Base-by-base conservation (phyloP, 352 stramenopile genomes). In the Paralagenidium karlingii region DNA sequence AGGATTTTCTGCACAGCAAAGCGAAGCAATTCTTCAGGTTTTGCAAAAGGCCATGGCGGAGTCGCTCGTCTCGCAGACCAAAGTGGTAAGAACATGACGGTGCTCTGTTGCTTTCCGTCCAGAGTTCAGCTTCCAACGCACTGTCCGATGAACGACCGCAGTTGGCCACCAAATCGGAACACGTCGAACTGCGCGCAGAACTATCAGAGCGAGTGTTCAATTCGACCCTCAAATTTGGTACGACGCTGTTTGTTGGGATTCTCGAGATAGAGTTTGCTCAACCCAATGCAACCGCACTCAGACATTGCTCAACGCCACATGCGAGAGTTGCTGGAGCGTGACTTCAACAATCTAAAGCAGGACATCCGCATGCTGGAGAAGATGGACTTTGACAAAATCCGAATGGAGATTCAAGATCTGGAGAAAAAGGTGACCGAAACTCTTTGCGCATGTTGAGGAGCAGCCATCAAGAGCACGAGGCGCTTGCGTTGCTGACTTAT, bases 311-410 rank as follows among this genome's bases (percentile, higher is more conserved):
- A 92, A 48, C 75, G 78, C 15, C 78, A 92, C 54, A 86, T 80
- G 48, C 76, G 78, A 22, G 78, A 92, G 64, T 64, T 92, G 30
- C 68, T 89, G 15, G 78, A 89, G 46, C 70, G 78, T 22, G 78
- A 92, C 58, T 92, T 92, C 43, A 92, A 86, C 57, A 89, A 80
- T 37, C 60, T 92, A 22, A 92, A 92, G 55, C 75, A 89, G 46
- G 78, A 92, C 49, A 92, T 92, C 50, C 75, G 78, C 39, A 89
- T 92, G 78, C 65, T 87, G 8, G 78, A 92, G 54, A 89, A 92
- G 49, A 84, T 89, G 49, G 78, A 92, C 45, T 89, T 92, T 40
- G 78, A 92, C 55, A 87, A 89, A 47, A 82, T 92, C 43, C 78
- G 75, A 43, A 75, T 87, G 50, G 78, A 92, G 47, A 85, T 92